A percentile compares a stretch with the other conserved stretches of the same genome.
phyloP scores from a whole-genome alignment of 2,329 filamentous ascomycete genomes.

The Calonectria leucothoes region DNA sequence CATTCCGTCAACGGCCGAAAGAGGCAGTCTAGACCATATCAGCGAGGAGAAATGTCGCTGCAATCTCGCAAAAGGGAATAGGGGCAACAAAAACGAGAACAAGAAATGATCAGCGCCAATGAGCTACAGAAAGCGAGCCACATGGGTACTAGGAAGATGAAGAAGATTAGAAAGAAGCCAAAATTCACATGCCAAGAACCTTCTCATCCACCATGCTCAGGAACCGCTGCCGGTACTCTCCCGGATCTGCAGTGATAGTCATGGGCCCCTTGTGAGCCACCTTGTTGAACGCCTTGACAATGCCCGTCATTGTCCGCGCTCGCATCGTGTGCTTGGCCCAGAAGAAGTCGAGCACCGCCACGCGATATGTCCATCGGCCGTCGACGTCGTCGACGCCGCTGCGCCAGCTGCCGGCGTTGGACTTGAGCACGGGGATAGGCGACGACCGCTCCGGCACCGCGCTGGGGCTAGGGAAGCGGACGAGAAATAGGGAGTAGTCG shows the following conservation, averaged over 20 bases:
- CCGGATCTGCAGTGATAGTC: conserved; percentile 77
- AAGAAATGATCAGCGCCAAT: neutral
- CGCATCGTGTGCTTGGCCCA: conserved; percentile 80
- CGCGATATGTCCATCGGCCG: conserved; percentile 75
- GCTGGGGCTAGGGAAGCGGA: conserved; percentile 55
- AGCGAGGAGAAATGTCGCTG: neutral
- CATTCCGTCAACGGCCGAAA: neutral
- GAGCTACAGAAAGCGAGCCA: neutral
- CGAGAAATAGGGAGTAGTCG: conserved; percentile 81
- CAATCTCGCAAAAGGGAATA: neutral
- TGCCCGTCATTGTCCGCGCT: conserved; percentile 72
- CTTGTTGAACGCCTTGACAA: conserved; percentile 73
- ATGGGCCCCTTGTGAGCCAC: conserved; percentile 75
- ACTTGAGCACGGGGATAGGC: conserved; percentile 53
- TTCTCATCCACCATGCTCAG: conserved; percentile 61
- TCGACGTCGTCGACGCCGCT: conserved; percentile 71
- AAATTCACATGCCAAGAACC: conserved; percentile 47
- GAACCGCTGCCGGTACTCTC: conserved; percentile 72
- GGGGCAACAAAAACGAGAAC: neutral
- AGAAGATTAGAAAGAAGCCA: neutral
- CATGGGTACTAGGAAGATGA: neutral
- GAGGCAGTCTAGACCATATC: neutral
- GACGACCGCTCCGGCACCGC: conserved; percentile 7
- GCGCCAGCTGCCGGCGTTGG: conserved; percentile 62
- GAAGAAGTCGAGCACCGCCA: conserved; percentile 79